These are phyloP conservation scores for Euphorbia tirucalli DNA, from an alignment of 345 rosid genomes.

Conservation along the genomic window DNA sequence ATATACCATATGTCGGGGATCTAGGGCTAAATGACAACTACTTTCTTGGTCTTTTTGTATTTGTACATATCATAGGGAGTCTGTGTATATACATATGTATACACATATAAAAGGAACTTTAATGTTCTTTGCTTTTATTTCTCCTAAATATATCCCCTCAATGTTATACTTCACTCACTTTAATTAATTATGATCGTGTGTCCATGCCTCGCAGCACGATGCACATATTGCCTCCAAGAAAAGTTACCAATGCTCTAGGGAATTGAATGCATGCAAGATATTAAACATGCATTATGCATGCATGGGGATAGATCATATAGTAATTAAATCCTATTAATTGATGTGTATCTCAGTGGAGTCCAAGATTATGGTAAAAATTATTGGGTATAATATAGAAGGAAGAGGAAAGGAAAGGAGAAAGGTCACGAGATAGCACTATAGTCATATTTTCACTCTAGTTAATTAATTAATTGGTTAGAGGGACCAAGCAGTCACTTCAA, in stretches of 20 bases:
- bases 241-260: neutral
- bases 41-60: conserved; percentile 18
- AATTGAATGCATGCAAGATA: neutral
- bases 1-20: conserved; percentile 35
- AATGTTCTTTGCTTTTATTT: too few species aligned
- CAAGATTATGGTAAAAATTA: too few species aligned
- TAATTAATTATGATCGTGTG: neutral
- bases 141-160: too few species aligned
- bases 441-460: conserved; percentile 4
- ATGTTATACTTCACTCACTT: too few species aligned
- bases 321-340: too few species aligned
- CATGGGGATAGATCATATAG: neutral
- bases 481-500: conserved; percentile 37
- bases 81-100: too few species aligned
- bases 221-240: neutral
- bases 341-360: too few species aligned
- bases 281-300: neutral
- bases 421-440: conserved; percentile 19
- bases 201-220: neutral
- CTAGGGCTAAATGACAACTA: conserved; percentile 39
- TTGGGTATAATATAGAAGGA: too few species aligned
- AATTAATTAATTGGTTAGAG: conserved; percentile 23
- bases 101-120: neutral
- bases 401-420: conserved; percentile 6
- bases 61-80: conserved; percentile 10